Percentiles rank a stretch among this genome's conserved stretches.
Conservation (phyloP, 495 filamentous ascomycete genomes). For the Aspergillus olivimuriae region DNA sequence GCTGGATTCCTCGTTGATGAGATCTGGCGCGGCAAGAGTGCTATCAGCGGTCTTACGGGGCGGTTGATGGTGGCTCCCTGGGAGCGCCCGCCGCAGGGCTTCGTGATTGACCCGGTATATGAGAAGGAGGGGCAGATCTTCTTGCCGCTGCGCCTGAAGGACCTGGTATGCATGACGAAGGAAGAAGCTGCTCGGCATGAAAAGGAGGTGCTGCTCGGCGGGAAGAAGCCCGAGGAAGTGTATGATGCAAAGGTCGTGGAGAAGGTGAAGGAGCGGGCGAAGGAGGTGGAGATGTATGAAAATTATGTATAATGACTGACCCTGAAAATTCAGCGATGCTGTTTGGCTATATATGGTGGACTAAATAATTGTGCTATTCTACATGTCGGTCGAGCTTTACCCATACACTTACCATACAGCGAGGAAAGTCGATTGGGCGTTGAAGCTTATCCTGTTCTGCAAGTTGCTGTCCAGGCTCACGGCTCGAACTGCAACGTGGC, state of each 20-base stretch:
- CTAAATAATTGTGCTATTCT: too few species aligned
- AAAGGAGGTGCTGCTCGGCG: conserved; percentile 66
- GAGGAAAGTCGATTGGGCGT: too few species aligned
- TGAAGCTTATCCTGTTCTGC: too few species aligned
- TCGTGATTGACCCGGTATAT: conserved; percentile 30
- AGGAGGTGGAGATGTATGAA: conserved; percentile 55
- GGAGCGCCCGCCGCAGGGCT: conserved; percentile 53
- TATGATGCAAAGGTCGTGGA: conserved; percentile 61
- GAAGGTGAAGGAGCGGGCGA: conserved; percentile 53
- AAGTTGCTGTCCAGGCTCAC: too few species aligned
- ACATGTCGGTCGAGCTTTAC: too few species aligned
- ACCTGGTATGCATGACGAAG: conserved; percentile 94
- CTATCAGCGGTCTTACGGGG: conserved; percentile 70
- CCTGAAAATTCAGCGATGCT: too few species aligned
- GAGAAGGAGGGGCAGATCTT: conserved; percentile 62
- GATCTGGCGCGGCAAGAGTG: conserved; percentile 78
- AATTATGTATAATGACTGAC: conserved; percentile 42
- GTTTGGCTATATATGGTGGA: too few species aligned
- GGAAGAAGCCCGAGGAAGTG: conserved; percentile 60
- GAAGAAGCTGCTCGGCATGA: conserved; percentile 83
- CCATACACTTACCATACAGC: too few species aligned
- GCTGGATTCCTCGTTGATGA: conserved; percentile 86
- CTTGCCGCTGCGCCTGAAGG: conserved; percentile 53
- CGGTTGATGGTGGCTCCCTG: conserved; percentile 73
- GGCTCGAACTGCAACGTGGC: too few species aligned